phyloP scores from a whole-genome alignment of 208 protist species.

The Crithidia sp. region DNA sequence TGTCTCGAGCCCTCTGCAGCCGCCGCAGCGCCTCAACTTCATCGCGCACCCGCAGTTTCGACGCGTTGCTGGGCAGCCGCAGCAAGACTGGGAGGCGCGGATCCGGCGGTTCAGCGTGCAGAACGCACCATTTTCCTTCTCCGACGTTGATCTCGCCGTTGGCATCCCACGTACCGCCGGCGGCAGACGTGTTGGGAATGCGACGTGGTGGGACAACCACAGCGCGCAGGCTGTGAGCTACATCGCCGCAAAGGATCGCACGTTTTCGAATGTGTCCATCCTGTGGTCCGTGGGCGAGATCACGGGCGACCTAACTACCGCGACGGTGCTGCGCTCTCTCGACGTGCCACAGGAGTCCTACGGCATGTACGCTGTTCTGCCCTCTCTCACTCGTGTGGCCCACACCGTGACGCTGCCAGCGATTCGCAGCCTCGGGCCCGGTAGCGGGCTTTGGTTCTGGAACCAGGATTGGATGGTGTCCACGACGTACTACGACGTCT shows the following conservation, averaged over 20 bases:
- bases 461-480: conserved; percentile 30
- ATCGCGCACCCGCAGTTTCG: conserved; percentile 19
- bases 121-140: conserved; percentile 13
- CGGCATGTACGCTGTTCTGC: conserved; percentile 35
- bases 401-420: conserved; percentile 32
- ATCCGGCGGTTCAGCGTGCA: conserved; percentile 28
- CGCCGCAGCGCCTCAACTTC: conserved; percentile 1
- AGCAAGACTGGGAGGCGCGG: conserved; percentile 38
- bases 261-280: conserved; percentile 32
- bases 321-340: conserved; percentile 34
- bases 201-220: conserved; percentile 14
- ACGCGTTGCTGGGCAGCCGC: conserved; percentile 21
- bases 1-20: not conserved
- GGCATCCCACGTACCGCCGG: not conserved
- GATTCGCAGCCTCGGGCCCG: conserved; percentile 14
- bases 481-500: conserved; percentile 25
- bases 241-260: conserved; percentile 29
- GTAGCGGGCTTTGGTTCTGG: conserved; percentile 34
- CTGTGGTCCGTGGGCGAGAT: conserved; percentile 42
- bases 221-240: conserved; percentile 2
- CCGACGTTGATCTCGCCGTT: not conserved
- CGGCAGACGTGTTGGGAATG: not conserved
- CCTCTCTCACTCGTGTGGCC: conserved; percentile 22
- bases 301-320: conserved; percentile 32
- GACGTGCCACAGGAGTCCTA: conserved; percentile 31